Evolutionary conservation across 768 basidiomycete species (phyloP).

Genomic region (Collybia nuda): DNA sequence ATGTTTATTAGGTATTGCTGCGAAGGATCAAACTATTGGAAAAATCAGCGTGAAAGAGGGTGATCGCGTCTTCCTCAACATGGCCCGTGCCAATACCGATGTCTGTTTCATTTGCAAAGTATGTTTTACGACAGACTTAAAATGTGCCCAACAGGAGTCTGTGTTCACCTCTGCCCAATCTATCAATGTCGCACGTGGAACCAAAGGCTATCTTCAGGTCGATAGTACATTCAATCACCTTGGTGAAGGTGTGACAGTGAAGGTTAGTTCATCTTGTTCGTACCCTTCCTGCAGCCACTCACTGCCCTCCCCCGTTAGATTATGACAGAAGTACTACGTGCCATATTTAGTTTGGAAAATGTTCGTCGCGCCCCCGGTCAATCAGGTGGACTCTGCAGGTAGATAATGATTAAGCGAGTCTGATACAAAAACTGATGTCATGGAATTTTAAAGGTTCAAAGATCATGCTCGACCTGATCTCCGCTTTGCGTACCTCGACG

Average conservation of each 20-base stretch:
- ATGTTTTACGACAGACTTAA: neutral
- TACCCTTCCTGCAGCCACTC: neutral
- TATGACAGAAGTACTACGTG: conserved; percentile 61
- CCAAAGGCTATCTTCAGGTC: conserved; percentile 42
- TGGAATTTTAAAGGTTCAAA: conserved; percentile 37
- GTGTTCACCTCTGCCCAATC: conserved; percentile 48
- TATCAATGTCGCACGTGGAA: conserved; percentile 45
- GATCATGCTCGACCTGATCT: conserved; percentile 47
- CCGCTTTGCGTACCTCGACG: conserved; percentile 55
- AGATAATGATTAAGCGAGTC: conserved; percentile 4
- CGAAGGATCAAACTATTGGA: conserved; percentile 43
- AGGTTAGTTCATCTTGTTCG: conserved; percentile 30
- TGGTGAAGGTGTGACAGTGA: conserved; percentile 54
- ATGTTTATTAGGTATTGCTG: conserved; percentile 39
- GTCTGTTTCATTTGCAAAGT: conserved; percentile 36
- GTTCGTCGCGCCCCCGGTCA: conserved; percentile 66
- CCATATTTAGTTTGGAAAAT: conserved; percentile 56
- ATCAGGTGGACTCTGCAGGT: conserved; percentile 65
- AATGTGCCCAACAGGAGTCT: conserved; percentile 33
- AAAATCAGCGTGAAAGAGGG: conserved; percentile 41
- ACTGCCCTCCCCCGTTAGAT: conserved; percentile 30
- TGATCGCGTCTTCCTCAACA: conserved; percentile 62
- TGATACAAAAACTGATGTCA: neutral
- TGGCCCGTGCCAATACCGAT: conserved; percentile 53
- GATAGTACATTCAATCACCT: conserved; percentile 46